Evolutionary conservation across 2,329 filamentous ascomycete species (phyloP), one percentile per base, ranked within the genome.

Genomic region (Xenoacremonium recifei): DNA sequence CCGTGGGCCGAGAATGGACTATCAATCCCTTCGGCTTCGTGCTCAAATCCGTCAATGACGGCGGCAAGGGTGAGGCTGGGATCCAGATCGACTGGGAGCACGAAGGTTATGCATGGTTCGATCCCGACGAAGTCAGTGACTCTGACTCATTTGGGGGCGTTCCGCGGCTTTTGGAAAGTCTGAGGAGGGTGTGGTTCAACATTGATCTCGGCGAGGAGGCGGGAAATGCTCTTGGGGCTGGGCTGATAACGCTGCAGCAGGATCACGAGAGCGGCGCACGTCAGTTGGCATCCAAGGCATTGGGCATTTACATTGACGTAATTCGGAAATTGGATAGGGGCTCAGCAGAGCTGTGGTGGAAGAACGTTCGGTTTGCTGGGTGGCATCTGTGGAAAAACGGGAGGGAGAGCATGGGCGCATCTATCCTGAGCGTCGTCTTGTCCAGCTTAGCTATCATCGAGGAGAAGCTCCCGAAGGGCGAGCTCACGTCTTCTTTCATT

Each of bases 311-410:
- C 18, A 62, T 67, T 5, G 63, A 75, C 9, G 64, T 82, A 3
- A 58, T 76, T 3, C 45, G 49, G 5, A 54, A 58, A 35, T 61
- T 71, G 27, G 58, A 62, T 6, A 36, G 21, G 20, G 55, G 33
- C 1, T 36, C 50, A 9, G 3, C 40, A 54, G 60, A 70, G 1
- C 60, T 58, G 6, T 82, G 79, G 72, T 86, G 81, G 80, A 60
- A 59, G 19, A 71, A 69, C 20, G 58, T 76, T n/a, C 69, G 77
- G 12, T 72, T 77, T 65, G 70, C 69, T 3, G 77, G 73, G 3
- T 86, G 83, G 76, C 77, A 84, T 58, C 63, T 87, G 2, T 80
- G 77, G 61, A 82, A 82, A 53, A 81, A 82, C 40, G 79, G 80
- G 0, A 72, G 80, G n/a, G 79, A 82, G 48, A 82, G 76, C 57